Evolutionary conservation across 495 filamentous ascomycete genomes (phyloP).

Genomic region (Tuber umbilicatum): DNA sequence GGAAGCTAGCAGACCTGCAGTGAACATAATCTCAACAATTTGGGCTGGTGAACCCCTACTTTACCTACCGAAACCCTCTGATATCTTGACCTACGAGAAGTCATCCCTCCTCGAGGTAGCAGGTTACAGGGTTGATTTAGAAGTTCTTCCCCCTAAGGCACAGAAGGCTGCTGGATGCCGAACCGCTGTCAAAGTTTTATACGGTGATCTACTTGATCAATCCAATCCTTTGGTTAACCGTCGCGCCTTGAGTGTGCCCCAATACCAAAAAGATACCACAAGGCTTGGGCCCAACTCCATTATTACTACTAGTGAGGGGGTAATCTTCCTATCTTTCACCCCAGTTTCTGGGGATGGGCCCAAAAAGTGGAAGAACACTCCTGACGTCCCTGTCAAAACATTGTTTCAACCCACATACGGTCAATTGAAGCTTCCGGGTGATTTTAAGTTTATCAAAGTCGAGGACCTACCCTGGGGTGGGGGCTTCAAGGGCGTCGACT

Average conservation of each 20-base stretch:
- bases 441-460: constrained; percentile 20
- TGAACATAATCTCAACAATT: constrained; percentile 18
- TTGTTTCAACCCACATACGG: constrained; percentile 14
- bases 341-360: constrained; percentile 2
- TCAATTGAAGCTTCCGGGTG: constrained; percentile 8
- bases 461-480: constrained; percentile 16
- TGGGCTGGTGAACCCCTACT: constrained; percentile 25
- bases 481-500: constrained; percentile 12
- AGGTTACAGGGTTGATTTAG: constrained; percentile 19
- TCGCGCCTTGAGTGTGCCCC: constrained; percentile 16
- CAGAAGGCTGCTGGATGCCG: not conserved
- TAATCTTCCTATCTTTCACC: constrained; percentile 19
- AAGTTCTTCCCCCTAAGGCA: constrained; percentile 21
- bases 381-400: constrained; percentile 16
- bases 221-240: constrained; percentile 5
- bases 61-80: constrained; percentile 26
- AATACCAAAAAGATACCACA: constrained; percentile 11
- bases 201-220: constrained; percentile 11
- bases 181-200: constrained; percentile 23
- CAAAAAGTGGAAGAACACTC: constrained; percentile 5
- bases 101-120: constrained; percentile 24
- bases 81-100: not conserved
- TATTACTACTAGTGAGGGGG: constrained; percentile 6
- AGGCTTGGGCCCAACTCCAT: not conserved
- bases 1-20: not conserved